Base-by-base conservation (phyloP, 495 filamentous ascomycete genomes). In the Xylaria acuta region DNA sequence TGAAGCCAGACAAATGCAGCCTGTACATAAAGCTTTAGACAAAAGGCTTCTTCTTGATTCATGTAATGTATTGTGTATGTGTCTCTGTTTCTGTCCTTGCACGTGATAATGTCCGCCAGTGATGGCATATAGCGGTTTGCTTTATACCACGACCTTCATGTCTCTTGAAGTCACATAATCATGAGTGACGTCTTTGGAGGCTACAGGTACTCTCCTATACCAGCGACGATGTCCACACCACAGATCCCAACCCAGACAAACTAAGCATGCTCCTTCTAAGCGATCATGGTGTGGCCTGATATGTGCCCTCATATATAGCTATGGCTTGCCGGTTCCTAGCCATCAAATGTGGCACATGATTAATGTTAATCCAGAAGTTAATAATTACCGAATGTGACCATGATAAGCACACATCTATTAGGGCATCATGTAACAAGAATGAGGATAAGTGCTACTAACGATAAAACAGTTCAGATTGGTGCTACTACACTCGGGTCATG, bases 21-120 rank as follows among this genome's bases (percentile, higher is more conserved):
- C 49, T 69, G 62, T 71, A 76, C 47, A 72, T 76, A 71, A 62
- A 54, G 73, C 49, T 68, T 63, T 64, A 70, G 51, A 73, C 60
- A 69, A 71, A 54, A 69, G 32, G 36, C 53, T 70, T 67, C 20
- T 30, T 58, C 14, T 59, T 47, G 56, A 47, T 68, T 27, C 25
- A 38, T 54, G 20, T 60, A 34, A 66, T 60, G 41, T 49, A 20
- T 41, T 70, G 38, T 64, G 22, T 64, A 30, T 47, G 22, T 22
- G 20, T n/a, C 38, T 38, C 7, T 60, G 20, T 38, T 6, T 60
- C 34, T 60, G 16, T 40, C 18, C 8, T 22, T 38, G 9, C 27
- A 38, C 20, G 9, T 38, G 1, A 22, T 11, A 38, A 40, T 14
- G 32, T n/a, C n/a, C 11, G 32, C 18, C 20, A 11, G 34, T 38